Evolutionary conservation across 2,329 filamentous ascomycete genomes (phyloP), one percentile per base, ranked within the genome.

Genomic region (Chalaropsis thielavioides): DNA sequence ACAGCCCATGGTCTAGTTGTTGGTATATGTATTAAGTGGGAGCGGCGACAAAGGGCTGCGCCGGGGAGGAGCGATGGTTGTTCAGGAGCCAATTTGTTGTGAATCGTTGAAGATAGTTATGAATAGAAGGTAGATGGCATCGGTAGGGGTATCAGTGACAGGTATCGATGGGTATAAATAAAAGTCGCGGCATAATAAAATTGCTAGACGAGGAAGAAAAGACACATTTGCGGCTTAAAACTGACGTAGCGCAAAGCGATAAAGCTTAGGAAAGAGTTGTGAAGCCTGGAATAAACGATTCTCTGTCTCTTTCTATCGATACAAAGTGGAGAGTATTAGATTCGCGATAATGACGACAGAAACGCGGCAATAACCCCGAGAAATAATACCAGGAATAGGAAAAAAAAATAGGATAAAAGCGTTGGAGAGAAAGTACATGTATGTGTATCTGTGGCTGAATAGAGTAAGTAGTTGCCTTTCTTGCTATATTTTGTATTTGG

Each of bases 1-100:
- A 74, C 90, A 92, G 67, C 92, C 92, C 92, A 96, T 96, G 69
- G 67, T 74, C 67, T 24, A 17, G 17, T 49, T 24, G 63, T 19
- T 61, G 43, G 63, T 35, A 60, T 44, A 31, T 54, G 51, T 43
- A 38, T 24, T 2, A 31, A 46, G 60, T 59, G 40, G 44, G 7
- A 27, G n/a, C 10, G 38, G 15, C 11, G 62, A 56, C 31, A 56
- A 15, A 15, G n/a, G 22, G 31, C 5, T 10, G 35, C 35, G 7
- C 3, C 7, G 7, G 31, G 35, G 35, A 56, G 7, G 24, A 24
- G 51, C 51, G 51, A 5, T 56, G n/a, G 22, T 35, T 38, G 35
- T 38, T 38, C 8, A 38, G 35, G 35, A 38, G 35, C 10, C 8
- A 8, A 38, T 8, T 38, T 38, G 35, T 38, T 38, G 35, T 38